Percentiles rank a stretch among this genome's conserved stretches.
phyloP scores from a whole-genome alignment of 805 yeast genomes.

The Teunomyces gatunensis region DNA sequence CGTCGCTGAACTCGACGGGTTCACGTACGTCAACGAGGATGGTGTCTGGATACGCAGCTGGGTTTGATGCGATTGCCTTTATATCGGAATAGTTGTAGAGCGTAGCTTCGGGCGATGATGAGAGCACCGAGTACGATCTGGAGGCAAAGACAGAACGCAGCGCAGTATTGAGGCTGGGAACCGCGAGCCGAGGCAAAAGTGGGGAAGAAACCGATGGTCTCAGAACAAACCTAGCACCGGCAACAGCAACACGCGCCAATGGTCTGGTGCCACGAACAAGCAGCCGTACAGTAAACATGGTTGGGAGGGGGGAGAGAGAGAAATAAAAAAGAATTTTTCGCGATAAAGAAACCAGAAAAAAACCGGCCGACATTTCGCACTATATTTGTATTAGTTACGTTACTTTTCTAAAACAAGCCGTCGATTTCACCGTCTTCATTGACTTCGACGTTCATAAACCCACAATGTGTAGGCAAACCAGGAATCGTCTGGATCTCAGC shows the following conservation, averaged over 20 bases:
- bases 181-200: too few relatives aligned
- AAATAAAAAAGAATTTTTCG: not conserved
- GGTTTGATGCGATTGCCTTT: conserved; percentile 40
- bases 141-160: not conserved
- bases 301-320: not conserved
- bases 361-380: too few relatives aligned
- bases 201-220: not conserved
- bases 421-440: conserved; percentile 78
- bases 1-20: conserved; percentile 72
- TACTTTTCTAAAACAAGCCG: conserved; percentile 55
- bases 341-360: not conserved
- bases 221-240: not conserved
- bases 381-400: too few relatives aligned
- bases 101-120: conserved; percentile 43
- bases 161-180: too few relatives aligned
- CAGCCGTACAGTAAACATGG: conserved; percentile 3
- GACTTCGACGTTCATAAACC: conserved; percentile 84
- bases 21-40: conserved; percentile 89
- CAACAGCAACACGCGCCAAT: not conserved
- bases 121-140: conserved; percentile 37
- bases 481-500: conserved; percentile 87
- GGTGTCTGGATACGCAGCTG: conserved; percentile 40
- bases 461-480: conserved; percentile 81
- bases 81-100: conserved; percentile 53
- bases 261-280: not conserved